Evolutionary conservation across 2,329 filamentous ascomycete genomes (phyloP).

Genomic region (Pyrenophora seminiperda): DNA sequence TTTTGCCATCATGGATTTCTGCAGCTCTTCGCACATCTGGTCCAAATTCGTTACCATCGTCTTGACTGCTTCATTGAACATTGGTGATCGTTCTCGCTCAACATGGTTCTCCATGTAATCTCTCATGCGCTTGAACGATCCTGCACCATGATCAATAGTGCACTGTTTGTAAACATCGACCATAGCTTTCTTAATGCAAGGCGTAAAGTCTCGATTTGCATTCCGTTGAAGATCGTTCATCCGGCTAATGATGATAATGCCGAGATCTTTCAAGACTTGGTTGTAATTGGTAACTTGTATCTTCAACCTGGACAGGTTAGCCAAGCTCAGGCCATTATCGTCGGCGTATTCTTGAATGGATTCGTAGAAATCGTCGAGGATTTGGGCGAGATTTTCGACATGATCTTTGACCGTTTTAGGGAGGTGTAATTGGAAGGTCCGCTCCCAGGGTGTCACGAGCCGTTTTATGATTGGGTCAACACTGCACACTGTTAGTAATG

Average conservation of each 20-base stretch:
- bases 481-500: not conserved
- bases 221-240: conserved; percentile 58
- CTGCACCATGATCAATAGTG: conserved; percentile 51
- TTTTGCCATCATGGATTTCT: conserved; percentile 51
- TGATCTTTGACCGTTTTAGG: conserved; percentile 50
- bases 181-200: conserved; percentile 56
- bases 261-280: conserved; percentile 49
- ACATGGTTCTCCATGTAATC: conserved; percentile 55
- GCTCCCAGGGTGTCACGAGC: conserved; percentile 53
- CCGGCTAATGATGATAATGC: conserved; percentile 34
- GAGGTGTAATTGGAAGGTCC: conserved; percentile 50
- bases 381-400: conserved; percentile 34
- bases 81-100: conserved; percentile 46
- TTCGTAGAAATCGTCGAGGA: conserved; percentile 51
- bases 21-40: conserved; percentile 51
- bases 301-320: conserved; percentile 49
- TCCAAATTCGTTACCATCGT: conserved; percentile 51
- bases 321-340: conserved; percentile 48
- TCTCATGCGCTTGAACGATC: conserved; percentile 61
- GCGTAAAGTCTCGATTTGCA: conserved; percentile 60
- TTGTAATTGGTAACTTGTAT: conserved; percentile 52
- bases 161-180: conserved; percentile 54
- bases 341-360: conserved; percentile 49
- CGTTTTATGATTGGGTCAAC: conserved; percentile 48
- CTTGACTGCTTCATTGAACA: conserved; percentile 57